phyloP scores from a whole-genome alignment of 768 basidiomycete genomes.

The Mycena belliarum region DNA sequence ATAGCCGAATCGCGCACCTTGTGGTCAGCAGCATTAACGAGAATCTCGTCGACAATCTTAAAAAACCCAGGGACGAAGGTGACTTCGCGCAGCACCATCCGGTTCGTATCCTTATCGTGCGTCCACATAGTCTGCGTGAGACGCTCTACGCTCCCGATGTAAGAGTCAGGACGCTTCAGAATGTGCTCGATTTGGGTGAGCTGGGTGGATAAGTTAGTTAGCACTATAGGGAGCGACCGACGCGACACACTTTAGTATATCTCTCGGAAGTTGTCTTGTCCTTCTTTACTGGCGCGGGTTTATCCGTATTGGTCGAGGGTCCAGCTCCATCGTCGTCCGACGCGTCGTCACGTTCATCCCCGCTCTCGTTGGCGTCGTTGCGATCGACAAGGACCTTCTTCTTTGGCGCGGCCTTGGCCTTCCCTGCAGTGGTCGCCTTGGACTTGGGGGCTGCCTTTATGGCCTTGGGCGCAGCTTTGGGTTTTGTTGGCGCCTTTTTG shows the following conservation, averaged over 20 bases:
- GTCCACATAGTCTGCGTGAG: conserved; percentile 92
- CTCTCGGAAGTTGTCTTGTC: conserved; percentile 91
- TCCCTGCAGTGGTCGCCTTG: conserved; percentile 39
- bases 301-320: conserved; percentile 27
- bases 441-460: conserved; percentile 40
- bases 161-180: conserved; percentile 88
- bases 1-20: conserved; percentile 62
- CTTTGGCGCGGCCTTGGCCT: conserved; percentile 59
- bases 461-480: conserved; percentile 30
- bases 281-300: conserved; percentile 41
- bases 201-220: conserved; percentile 41
- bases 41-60: conserved; percentile 99
- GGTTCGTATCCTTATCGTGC: conserved; percentile 80
- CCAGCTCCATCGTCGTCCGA: conserved; percentile 38
- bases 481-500: conserved; percentile 22
- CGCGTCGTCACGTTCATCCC: conserved; percentile 46
- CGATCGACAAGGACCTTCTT: conserved; percentile 71
- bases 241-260: conserved; percentile 74
- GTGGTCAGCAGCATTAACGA: conserved; percentile 99
- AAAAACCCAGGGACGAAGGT: conserved; percentile 97
- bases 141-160: conserved; percentile 94
- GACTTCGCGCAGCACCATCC: conserved; percentile 80
- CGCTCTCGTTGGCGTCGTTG: conserved; percentile 58
- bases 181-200: conserved; percentile 95
- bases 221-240: background rate